Base-by-base conservation (phyloP, 2,329 filamentous ascomycete species). In the Penicillium aurantiogriseum region DNA sequence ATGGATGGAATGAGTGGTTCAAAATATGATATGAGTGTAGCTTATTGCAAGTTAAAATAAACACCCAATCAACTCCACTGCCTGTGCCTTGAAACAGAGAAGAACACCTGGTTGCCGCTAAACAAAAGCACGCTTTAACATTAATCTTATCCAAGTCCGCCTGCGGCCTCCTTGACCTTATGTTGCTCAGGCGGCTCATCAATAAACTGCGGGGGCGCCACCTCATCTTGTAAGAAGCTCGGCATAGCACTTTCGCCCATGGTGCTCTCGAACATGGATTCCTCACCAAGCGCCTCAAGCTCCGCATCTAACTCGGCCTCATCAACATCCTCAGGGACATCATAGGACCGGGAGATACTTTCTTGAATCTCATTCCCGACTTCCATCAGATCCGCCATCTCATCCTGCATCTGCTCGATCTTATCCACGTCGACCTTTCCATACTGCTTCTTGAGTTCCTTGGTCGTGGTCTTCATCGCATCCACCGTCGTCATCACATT, bases 401-500 rank as follows among this genome's bases (percentile, higher is more conserved):
- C 93, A 74, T 99, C 94, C 83, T 99, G 93, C 83, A 99, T 85
- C 66, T 89, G 83, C 83, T 99, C 94, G 68, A 99, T 97, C 83
- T 96, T 92, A 77, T 97, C 94, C 54, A 99, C 88, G 71, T 99
- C 89, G 64, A 99, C 90, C 81, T 97, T 97, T 67, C 93, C 93
- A 72, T 97, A 97, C 81, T 97, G 93, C 75, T 91, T 90, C 72
- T 87, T 87, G 63, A 99, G 83, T 69, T 91, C 88, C 79, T 96
- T 96, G 69, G 94, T 96, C 25, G 93, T 97, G 2, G 89, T 92
- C 84, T 97, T 95, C 85, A 99, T 93, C 11, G 93, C 92, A 74
- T 97, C 93, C 44, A 97, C 92, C 29, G 94, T 97, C 19, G 92
- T 95, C 92, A 97, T 97, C 62, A 94, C 93, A 76, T 97, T 97